Percentiles rank a stretch among this genome's conserved stretches.
phyloP scores from a whole-genome alignment of 1,284 basidiomycete species.

The Meira miltonrushii region DNA sequence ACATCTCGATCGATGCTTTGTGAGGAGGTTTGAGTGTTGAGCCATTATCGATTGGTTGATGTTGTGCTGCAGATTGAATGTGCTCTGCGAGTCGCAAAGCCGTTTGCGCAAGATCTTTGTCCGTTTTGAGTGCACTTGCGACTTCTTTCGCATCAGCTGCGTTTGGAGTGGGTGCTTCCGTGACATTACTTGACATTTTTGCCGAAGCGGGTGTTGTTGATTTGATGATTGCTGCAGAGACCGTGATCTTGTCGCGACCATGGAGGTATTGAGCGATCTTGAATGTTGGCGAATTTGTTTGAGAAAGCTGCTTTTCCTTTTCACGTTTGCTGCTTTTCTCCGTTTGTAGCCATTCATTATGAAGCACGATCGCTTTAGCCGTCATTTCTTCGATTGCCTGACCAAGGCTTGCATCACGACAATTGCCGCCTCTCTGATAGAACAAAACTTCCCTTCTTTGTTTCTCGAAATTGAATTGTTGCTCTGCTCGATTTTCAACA shows the following conservation, averaged over 20 bases:
- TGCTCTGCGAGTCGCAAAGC: conserved; percentile 34
- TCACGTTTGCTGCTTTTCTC: conserved; percentile 11
- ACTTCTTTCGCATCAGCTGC: conserved; percentile 16
- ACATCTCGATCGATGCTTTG: conserved; percentile 21
- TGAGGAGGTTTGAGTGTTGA: not conserved
- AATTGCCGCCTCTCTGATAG: conserved; percentile 29
- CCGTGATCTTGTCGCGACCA: conserved; percentile 24
- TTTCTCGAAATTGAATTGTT: not conserved
- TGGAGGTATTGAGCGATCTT: conserved; percentile 26
- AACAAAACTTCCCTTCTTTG: conserved; percentile 25
- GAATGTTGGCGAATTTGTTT: not conserved
- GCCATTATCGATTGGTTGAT: conserved; percentile 15
- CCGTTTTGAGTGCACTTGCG: conserved; percentile 26
- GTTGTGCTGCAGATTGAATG: conserved; percentile 19
- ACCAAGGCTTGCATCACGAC: conserved; percentile 33
- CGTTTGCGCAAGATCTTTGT: conserved; percentile 29
- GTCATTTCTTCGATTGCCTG: conserved; percentile 41
- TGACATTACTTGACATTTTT: not conserved
- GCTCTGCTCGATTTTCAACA: not conserved
- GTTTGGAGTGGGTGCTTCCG: not conserved
- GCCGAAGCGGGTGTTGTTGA: conserved; percentile 1
- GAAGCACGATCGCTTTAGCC: conserved; percentile 14
- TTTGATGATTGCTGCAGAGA: conserved; percentile 26
- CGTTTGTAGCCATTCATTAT: conserved; percentile 1
- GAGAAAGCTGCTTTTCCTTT: not conserved